Percentiles rank a stretch among this genome's conserved stretches.
Evolutionary conservation across 306 rosid genomes (phyloP).

Genomic region (Ceratonia siliqua): DNA sequence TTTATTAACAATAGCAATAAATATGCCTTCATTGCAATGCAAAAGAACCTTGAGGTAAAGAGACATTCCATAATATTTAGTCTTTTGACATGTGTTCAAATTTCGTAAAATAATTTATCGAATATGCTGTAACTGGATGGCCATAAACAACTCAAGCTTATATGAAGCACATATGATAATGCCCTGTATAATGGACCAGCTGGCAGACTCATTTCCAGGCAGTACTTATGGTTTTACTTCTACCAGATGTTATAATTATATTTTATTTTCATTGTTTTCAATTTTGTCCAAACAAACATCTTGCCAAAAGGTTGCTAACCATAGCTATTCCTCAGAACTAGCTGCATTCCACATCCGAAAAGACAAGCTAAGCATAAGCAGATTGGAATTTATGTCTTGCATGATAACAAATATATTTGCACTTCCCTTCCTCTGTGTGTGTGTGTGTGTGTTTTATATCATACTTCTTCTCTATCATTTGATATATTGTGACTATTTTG

Average conservation of each 20-base stretch:
- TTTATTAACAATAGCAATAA: not conserved
- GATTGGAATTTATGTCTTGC: conserved; percentile 15
- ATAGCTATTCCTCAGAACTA: not conserved
- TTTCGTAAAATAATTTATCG: conserved; percentile 2
- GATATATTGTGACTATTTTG: conserved; percentile 49
- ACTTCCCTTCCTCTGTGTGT: not conserved
- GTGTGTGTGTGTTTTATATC: conserved; percentile 30
- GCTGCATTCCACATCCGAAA: not conserved
- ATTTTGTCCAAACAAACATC: not conserved
- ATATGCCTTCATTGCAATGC: conserved; percentile 14
- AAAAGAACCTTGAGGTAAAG: not conserved
- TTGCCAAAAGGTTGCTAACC: not conserved
- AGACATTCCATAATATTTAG: not conserved
- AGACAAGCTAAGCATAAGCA: not conserved
- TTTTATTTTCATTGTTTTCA: conserved; percentile 13
- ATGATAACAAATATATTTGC: conserved; percentile 12
- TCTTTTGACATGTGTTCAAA: not conserved
- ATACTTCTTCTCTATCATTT: conserved; percentile 39
- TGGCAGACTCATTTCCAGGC: not conserved
- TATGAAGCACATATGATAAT: conserved; percentile 10
- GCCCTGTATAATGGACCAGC: not conserved
- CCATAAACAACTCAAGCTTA: not conserved
- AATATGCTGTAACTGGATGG: not conserved
- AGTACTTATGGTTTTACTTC: conserved; percentile 18
- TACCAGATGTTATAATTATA: conserved; percentile 5